Base-by-base conservation (phyloP, 164 flowering plant species). In the Vitis riparia region DNA sequence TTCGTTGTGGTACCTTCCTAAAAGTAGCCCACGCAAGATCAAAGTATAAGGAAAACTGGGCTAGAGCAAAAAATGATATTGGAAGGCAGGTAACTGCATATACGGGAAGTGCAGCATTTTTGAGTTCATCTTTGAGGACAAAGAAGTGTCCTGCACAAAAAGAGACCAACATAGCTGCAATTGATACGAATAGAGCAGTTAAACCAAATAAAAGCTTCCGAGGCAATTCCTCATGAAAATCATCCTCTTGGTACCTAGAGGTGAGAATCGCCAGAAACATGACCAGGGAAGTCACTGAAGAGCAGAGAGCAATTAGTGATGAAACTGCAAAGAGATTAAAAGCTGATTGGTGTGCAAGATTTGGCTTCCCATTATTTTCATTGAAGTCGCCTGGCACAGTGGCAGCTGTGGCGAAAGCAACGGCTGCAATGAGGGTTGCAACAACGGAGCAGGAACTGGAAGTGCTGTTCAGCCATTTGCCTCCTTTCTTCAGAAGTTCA, bases 401-500 rank as follows among this genome's bases (percentile, higher is more conserved):
- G 6, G 63, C 23, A 2, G 78, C 44, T 1, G 81, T 68, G 2
- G 81, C 73, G 13, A 71, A 78, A n/a, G 81, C 78, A 1, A 78
- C 78, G 0, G 81, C 66, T 1, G 78, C 81, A 14, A 78, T 65
- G 52, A 78, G 78, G 2, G 76, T 76, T 2, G 78, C 81, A 1
- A 75, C 73, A 0, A 75, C 73, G 5, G 78, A 69, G 73, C 72
- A 79, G 4, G 76, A 75, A 8, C 73, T 64, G 0, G 82, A 65
- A 10, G 82, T 79, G 13, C 55, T 72, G 53, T 30, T 62, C 0
- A 75, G 74, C 83, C 83, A 73, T 59, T 76, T 16, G 9, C 63
- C 23, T 7, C 73, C 68, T 1, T 57, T 17, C 47, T 65, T 19
- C 14, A 53, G 17, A 1, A 75, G 59, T 0, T 48, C 55, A 15